Base-by-base conservation (phyloP, 208 protist species). In the Crithidia bombi region DNA sequence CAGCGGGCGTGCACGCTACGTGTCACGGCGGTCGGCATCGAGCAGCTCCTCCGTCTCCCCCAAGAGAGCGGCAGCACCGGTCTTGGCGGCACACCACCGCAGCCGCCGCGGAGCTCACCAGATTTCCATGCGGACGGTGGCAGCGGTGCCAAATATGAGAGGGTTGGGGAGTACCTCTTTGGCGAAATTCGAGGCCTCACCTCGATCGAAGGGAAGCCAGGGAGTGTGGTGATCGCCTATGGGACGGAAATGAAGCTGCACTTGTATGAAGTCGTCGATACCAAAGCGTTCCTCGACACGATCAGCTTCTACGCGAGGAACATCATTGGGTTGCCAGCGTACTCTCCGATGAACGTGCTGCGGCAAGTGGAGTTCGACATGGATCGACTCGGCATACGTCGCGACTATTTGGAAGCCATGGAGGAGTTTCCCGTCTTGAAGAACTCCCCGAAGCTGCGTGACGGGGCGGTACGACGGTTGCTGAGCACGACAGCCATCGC, bases 351-450 rank as follows among this genome's bases (percentile, higher is more conserved):
- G 69, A 82, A 76, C 11, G n/a, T 71, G 17, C 41, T 97, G 51
- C 73, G 58, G 28, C 66, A 74, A 44, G 30, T 79, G 5, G 77
- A 90, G 38, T 98, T 97, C 46, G 72, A 82, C 41, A 43, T 61
- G 15, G 82, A 91, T 47, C 91, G 91, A 43, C 73, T 94, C 23
- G 89, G 87, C 50, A 67, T 97, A 17, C 57, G 78, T 21, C 78
- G 81, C 36, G 84, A 86, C 28, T 67, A 71, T 14, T 73, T 97
- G 0, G 88, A 85, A 38, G 63, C 91, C 3, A 69, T 79, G 11
- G 83, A 84, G n/a, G 86, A 98, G 65, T 98, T 97, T 62, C 51
- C 68, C 17, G 91, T 94, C 7, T 62, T 79, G 28, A 96, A 96
- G 54, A 47, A 69, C 10, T 86, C 72, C 15, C 51, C 54, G 17